Percentiles rank a stretch among this genome's conserved stretches.
Evolutionary conservation across 2,329 filamentous ascomycete genomes (phyloP).

Genomic region (Fusarium kyushuense): DNA sequence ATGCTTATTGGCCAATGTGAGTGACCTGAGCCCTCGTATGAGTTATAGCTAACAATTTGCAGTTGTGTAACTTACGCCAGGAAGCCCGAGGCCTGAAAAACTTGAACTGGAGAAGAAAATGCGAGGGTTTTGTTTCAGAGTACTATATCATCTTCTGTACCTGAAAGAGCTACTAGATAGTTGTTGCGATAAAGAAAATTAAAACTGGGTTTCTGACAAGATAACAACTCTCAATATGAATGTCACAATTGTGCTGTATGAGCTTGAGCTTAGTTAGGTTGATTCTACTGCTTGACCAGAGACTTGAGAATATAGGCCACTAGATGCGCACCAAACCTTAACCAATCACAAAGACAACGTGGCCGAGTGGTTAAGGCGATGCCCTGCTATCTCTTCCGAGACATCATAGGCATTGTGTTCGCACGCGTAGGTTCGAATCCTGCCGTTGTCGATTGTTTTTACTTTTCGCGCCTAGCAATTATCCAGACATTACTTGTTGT

Average conservation of each 20-base stretch:
- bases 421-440: constrained; percentile 25
- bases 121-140: too few species aligned
- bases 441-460: constrained; percentile 15
- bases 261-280: too few species aligned
- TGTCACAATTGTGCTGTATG: neutral
- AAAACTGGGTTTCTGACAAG: too few species aligned
- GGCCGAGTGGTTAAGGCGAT: constrained; percentile 31
- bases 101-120: neutral
- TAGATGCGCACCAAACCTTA: neutral
- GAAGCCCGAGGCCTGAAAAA: constrained; percentile 25
- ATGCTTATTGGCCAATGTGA: constrained; percentile 42
- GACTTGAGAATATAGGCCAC: too few species aligned
- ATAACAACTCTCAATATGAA: neutral
- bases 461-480: too few species aligned
- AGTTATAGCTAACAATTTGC: neutral
- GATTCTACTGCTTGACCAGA: too few species aligned
- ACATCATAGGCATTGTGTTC: constrained; percentile 29
- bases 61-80: constrained; percentile 35
- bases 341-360: constrained; percentile 8
- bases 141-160: accelerated
- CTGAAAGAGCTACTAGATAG: accelerated
- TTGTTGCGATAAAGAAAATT: neutral
- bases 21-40: accelerated
- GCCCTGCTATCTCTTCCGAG: constrained; percentile 24
- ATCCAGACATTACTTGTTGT: too few species aligned